Evolutionary conservation across 2,329 filamentous ascomycete species (phyloP).

Genomic region (Calonectria hongkongensis): DNA sequence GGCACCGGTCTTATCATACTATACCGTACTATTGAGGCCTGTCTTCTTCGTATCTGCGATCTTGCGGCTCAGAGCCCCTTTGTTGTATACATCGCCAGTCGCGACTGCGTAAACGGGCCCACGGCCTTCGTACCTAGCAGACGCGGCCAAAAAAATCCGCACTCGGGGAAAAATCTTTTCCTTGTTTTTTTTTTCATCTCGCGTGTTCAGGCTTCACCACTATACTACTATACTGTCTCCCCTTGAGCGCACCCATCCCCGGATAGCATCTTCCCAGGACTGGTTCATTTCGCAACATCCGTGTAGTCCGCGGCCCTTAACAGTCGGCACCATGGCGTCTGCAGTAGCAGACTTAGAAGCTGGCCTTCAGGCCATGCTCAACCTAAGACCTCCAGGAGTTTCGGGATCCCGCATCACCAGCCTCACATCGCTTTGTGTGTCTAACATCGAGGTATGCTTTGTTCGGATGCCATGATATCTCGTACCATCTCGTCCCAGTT

Average conservation of each 20-base stretch:
- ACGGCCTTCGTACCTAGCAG: constrained; percentile 51
- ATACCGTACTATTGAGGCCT: constrained; percentile 54
- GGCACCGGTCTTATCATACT: constrained; percentile 51
- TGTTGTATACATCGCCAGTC: constrained; percentile 53
- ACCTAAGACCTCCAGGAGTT: constrained; percentile 93
- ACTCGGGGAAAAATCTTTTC: constrained; percentile 32
- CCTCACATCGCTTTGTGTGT: constrained; percentile 90
- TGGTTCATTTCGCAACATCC: constrained; percentile 45
- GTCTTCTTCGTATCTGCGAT: constrained; percentile 52
- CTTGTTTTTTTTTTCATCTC: constrained; percentile 37
- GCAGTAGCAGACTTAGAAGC: constrained; percentile 93
- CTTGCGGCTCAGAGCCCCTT: constrained; percentile 39
- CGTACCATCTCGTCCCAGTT: constrained; percentile 27
- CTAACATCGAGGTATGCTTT: constrained; percentile 87
- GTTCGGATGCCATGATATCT: constrained; percentile 17
- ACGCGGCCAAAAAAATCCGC: constrained; percentile 45
- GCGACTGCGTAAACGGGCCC: constrained; percentile 55
- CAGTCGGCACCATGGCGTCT: constrained; percentile 77
- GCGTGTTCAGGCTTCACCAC: constrained; percentile 43
- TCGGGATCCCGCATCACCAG: constrained; percentile 93
- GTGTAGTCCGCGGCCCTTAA: constrained; percentile 48
- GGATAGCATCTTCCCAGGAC: constrained; percentile 39
- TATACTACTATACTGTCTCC: constrained; percentile 36
- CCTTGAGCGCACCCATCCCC: constrained; percentile 39
- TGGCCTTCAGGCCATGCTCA: constrained; percentile 92